Conservation (phyloP, 2,329 filamentous ascomycete genomes). For the Curvularia sp. region DNA sequence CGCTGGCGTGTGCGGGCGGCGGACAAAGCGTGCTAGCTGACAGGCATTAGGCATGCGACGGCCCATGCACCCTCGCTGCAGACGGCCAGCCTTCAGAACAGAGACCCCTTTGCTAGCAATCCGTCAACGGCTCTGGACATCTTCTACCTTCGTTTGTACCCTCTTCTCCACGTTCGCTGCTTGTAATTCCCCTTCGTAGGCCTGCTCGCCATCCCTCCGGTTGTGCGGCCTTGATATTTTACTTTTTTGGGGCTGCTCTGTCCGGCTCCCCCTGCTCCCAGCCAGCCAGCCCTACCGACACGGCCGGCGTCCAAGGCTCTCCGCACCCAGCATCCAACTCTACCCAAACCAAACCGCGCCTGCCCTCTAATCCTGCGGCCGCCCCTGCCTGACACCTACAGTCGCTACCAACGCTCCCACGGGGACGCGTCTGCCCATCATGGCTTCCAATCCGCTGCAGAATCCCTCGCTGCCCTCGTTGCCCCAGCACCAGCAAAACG, state of each 20-base stretch:
- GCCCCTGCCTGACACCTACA: constrained; percentile 32
- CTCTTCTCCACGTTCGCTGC: constrained; percentile 42
- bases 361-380: constrained; percentile 12
- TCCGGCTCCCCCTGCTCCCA: constrained; percentile 27
- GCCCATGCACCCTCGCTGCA: constrained; percentile 14
- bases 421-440: constrained; percentile 56
- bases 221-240: constrained; percentile 22
- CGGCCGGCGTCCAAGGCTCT: neutral
- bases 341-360: neutral
- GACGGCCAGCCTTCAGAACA: constrained; percentile 22
- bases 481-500: constrained; percentile 80
- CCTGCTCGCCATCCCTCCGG: neutral
- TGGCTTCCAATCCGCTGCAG: constrained; percentile 65
- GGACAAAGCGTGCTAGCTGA: constrained; percentile 17
- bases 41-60: constrained; percentile 7
- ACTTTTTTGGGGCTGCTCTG: constrained; percentile 11
- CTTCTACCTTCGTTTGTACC: constrained; percentile 42
- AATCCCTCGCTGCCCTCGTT: constrained; percentile 87
- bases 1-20: constrained; percentile 17
- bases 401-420: constrained; percentile 45
- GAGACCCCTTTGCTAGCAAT: constrained; percentile 26
- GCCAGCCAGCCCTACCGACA: constrained; percentile 19
- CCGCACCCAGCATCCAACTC: constrained; percentile 13
- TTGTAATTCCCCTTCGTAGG: constrained; percentile 28
- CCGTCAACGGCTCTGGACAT: constrained; percentile 28